Evolutionary conservation across 148 eudicot genomes (phyloP).

Genomic region (Rhododendron griersonianum): DNA sequence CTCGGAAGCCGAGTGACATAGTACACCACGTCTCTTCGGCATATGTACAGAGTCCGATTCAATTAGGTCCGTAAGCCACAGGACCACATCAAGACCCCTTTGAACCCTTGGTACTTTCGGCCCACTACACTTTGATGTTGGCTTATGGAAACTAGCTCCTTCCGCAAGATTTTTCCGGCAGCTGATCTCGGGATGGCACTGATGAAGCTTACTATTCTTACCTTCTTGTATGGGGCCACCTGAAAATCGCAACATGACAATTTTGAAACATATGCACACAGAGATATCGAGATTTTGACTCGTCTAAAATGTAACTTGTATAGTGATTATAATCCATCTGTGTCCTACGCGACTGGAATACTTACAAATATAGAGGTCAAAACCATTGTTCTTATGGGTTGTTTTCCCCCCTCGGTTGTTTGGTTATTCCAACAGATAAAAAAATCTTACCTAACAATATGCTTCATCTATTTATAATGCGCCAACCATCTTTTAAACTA

Average conservation of each 20-base stretch:
- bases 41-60: no score
- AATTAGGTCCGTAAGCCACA: no score
- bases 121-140: no score
- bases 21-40: no score
- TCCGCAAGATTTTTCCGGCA: conserved; percentile 49
- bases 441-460: no score
- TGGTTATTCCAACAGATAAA: neutral
- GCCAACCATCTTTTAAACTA: no score
- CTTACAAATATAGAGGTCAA: neutral
- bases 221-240: conserved; percentile 59
- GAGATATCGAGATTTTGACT: neutral
- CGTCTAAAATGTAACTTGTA: neutral
- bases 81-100: no score
- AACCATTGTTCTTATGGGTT: neutral
- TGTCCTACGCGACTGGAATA: neutral
- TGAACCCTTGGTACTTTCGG: no score
- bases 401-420: neutral
- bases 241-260: neutral
- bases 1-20: no score
- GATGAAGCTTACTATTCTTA: conserved; percentile 38
- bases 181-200: conserved; percentile 45
- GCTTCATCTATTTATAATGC: no score
- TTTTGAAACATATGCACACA: neutral
- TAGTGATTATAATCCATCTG: neutral
- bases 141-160: conserved; percentile 33